phyloP scores from a whole-genome alignment of 805 yeast genomes.

The Ogataea populi-albae region DNA sequence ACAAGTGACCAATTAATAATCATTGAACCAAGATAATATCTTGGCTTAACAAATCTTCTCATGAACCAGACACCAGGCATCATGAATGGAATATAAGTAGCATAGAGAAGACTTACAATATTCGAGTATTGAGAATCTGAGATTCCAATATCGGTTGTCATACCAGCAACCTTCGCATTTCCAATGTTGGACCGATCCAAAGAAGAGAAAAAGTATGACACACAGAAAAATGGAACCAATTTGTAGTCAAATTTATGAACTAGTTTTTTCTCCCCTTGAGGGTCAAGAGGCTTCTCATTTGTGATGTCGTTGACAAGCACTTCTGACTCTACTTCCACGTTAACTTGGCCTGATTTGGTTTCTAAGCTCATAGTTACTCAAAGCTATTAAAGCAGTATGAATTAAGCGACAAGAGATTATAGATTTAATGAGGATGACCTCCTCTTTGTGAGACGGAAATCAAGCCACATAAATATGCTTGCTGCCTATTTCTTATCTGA shows the following conservation, averaged over 20 bases:
- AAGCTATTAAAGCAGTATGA: too few relatives aligned
- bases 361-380: background rate
- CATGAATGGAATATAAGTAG: conserved; percentile 44
- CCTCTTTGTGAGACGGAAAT: too few relatives aligned
- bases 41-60: conserved; percentile 30
- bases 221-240: conserved; percentile 41
- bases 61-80: conserved; percentile 36
- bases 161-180: conserved; percentile 55
- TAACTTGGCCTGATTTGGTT: conserved; percentile 1
- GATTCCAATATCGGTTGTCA: conserved; percentile 39
- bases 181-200: conserved; percentile 59
- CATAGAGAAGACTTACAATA: conserved; percentile 45
- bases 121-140: conserved; percentile 39
- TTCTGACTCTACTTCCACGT: background rate
- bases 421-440: too few relatives aligned
- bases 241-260: conserved; percentile 41
- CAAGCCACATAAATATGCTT: too few relatives aligned
- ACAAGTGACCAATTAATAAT: conserved; percentile 37
- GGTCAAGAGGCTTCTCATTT: too few relatives aligned
- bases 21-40: conserved; percentile 31
- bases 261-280: background rate
- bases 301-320: background rate
- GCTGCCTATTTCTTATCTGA: too few relatives aligned
- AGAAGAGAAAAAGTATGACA: conserved; percentile 44
- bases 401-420: too few relatives aligned